These are phyloP conservation scores for Aspergillus ochraceoroseus DNA, from an alignment of 2,329 filamentous ascomycete genomes.

Conservation along the genomic window DNA sequence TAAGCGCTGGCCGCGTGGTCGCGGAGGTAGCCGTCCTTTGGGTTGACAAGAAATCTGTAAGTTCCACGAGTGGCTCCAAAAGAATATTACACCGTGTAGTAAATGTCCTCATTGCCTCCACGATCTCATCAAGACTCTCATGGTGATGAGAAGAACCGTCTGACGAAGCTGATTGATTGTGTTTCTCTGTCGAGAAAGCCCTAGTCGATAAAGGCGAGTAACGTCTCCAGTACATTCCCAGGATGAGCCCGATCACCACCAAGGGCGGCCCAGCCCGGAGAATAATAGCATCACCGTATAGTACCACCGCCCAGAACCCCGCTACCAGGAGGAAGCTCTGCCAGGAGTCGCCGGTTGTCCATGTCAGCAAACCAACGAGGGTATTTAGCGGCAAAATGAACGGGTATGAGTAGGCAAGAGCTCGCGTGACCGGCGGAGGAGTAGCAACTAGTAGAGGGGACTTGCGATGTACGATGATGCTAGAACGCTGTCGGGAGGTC, in stretches of 20 bases:
- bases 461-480: slow-evolving; percentile 94
- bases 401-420: slow-evolving; percentile 90
- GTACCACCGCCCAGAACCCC: slow-evolving; percentile 75
- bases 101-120: slow-evolving; percentile 85
- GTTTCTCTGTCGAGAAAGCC: slow-evolving; percentile 65
- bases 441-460: slow-evolving; percentile 88
- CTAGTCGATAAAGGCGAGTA: slow-evolving; percentile 89
- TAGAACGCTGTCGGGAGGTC: slow-evolving; percentile 72
- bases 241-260: slow-evolving; percentile 70
- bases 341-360: slow-evolving; percentile 92
- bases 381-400: slow-evolving; percentile 87
- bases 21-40: slow-evolving; percentile 86
- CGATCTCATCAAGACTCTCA: slow-evolving; percentile 94
- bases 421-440: slow-evolving; percentile 88
- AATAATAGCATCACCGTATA: slow-evolving; percentile 83
- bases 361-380: slow-evolving; percentile 78
- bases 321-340: slow-evolving; percentile 89
- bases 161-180: slow-evolving; percentile 47
- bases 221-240: slow-evolving; percentile 85
- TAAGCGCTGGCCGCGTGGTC: slow-evolving; percentile 84
- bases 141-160: slow-evolving; percentile 72
- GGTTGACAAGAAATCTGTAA: slow-evolving; percentile 91
- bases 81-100: slow-evolving; percentile 89
- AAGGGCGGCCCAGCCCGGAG: slow-evolving; percentile 78
- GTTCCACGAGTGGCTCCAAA: slow-evolving; percentile 76